Evolutionary conservation across 2,329 filamentous ascomycete genomes (phyloP), one percentile per base, ranked within the genome.

Genomic region (Chrysoporthe austroafricana): DNA sequence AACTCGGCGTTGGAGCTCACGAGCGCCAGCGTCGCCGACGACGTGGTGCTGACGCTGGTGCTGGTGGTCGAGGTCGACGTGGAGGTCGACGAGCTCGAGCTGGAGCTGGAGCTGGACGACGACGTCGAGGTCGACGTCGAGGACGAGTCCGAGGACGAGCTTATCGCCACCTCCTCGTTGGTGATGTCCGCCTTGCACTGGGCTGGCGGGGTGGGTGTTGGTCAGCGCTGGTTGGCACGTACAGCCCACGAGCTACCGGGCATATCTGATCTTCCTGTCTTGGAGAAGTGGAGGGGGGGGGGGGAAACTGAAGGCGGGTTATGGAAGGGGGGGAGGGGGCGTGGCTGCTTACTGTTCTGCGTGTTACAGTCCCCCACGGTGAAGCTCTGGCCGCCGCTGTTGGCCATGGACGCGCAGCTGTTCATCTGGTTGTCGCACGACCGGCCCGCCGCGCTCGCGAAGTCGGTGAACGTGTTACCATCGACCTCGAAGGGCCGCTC

Each of bases 401-500:
- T 84, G 44, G 81, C 81, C 26, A 75, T 62, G 34, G 80, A 69
- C n/a, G 80, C 78, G 68, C 84, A 85, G 21, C 73, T 74, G 70
- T 85, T 84, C 73, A 82, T 80, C 73, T 85, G 83, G 71, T 81
- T 81, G 71, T 83, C 81, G 74, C 84, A 85, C 1, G 81, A 78
- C 32, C 81, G 76, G 64, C 78, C 76, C 6, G 79, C 77, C 0
- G 83, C 83, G 11, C 77, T 76, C 34, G 72, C 43, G 72, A 81
- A 85, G 73, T 82, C 79, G 66, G 75, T 72, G 82, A 84, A 84
- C 0, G 80, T 83, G 66, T 81, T 76, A 18, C 79, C 81, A 50
- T 78, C 74, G 3, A 84, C 81, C 62, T 77, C 76, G 68, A 82
- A 85, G 2, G 80, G 82, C 52, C 80, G 74, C 21, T 77, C 70